These are phyloP conservation scores for Auriscalpium microsporum DNA, from an alignment of 768 basidiomycete species.

Conservation along the genomic window DNA sequence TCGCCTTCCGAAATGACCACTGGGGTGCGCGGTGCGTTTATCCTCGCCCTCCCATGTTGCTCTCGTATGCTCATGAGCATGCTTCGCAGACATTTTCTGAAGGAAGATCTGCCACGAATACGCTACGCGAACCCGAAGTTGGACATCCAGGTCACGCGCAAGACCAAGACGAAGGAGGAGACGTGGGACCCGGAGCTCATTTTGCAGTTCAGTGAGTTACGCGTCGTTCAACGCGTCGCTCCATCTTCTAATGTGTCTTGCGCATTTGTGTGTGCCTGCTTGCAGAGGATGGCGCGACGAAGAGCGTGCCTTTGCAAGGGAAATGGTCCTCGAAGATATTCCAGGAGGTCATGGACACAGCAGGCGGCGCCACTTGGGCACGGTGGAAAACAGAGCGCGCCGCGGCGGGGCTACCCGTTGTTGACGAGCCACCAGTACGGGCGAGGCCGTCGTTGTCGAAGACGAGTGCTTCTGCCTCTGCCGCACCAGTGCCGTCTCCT, in stretches of 20 bases:
- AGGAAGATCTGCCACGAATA: slow-evolving; percentile 71
- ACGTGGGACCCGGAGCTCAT: slow-evolving; percentile 53
- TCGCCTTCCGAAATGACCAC: slow-evolving; percentile 59
- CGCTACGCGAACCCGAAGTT: slow-evolving; percentile 66
- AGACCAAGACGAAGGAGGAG: slow-evolving; percentile 44
- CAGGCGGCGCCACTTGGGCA: slow-evolving; percentile 53
- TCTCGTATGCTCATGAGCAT: not conserved
- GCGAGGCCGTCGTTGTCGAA: not conserved
- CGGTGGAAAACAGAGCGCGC: slow-evolving; percentile 41
- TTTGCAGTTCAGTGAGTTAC: slow-evolving; percentile 53
- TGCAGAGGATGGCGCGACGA: slow-evolving; percentile 41
- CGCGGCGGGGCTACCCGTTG: slow-evolving; percentile 39
- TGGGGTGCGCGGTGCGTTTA: slow-evolving; percentile 59
- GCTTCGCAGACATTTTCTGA: slow-evolving; percentile 58
- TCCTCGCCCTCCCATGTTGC: not conserved
- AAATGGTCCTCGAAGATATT: slow-evolving; percentile 66
- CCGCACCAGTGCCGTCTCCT: no score
- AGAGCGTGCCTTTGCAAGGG: slow-evolving; percentile 45
- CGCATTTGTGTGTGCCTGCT: no score
- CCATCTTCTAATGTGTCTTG: not conserved
- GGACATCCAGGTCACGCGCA: slow-evolving; percentile 48
- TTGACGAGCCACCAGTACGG: slow-evolving; percentile 20
- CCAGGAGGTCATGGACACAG: slow-evolving; percentile 60
- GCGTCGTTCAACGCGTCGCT: not conserved
- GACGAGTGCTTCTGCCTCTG: no score